Conservation (phyloP, 2,329 filamentous ascomycete genomes). For the Metarhizium humberi region DNA sequence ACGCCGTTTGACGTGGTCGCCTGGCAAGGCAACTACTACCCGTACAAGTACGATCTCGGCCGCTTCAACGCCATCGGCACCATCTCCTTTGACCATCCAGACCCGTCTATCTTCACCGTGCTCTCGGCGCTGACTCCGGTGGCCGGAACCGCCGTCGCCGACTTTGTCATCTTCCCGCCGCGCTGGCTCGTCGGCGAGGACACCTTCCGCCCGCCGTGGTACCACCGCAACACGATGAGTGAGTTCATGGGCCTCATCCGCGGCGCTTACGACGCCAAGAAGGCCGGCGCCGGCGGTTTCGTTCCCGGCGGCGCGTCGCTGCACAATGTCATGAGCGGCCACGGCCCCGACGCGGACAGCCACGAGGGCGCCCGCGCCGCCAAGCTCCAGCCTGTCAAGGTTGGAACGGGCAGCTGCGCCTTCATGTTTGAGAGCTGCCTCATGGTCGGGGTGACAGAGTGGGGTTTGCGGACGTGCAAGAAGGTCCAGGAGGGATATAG, state of each 20-base stretch:
- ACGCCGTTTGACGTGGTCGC: slow-evolving; percentile 72
- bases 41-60: slow-evolving; percentile 74
- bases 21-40: slow-evolving; percentile 75
- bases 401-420: slow-evolving; percentile 52
- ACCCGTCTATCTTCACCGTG: slow-evolving; percentile 70
- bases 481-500: slow-evolving; percentile 40
- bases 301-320: slow-evolving; percentile 47
- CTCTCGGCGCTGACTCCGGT: slow-evolving; percentile 54
- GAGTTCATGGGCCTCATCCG: slow-evolving; percentile 56
- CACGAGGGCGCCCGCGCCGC: slow-evolving; percentile 47
- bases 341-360: slow-evolving; percentile 49
- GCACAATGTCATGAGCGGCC: slow-evolving; percentile 66
- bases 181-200: slow-evolving; percentile 61
- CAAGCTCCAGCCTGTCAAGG: slow-evolving; percentile 44
- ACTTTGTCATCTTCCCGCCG: slow-evolving; percentile 67
- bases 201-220: slow-evolving; percentile 66
- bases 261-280: slow-evolving; percentile 53
- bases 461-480: slow-evolving; percentile 52
- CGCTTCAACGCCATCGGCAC: slow-evolving; percentile 67
- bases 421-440: slow-evolving; percentile 64
- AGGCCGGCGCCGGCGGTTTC: slow-evolving; percentile 41
- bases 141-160: slow-evolving; percentile 61
- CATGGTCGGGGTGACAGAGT: slow-evolving; percentile 64
- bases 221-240: slow-evolving; percentile 60
- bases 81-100: slow-evolving; percentile 67